Evolutionary conservation across 2,329 filamentous ascomycete genomes (phyloP).

Genomic region (Macroventuria anomochaeta): DNA sequence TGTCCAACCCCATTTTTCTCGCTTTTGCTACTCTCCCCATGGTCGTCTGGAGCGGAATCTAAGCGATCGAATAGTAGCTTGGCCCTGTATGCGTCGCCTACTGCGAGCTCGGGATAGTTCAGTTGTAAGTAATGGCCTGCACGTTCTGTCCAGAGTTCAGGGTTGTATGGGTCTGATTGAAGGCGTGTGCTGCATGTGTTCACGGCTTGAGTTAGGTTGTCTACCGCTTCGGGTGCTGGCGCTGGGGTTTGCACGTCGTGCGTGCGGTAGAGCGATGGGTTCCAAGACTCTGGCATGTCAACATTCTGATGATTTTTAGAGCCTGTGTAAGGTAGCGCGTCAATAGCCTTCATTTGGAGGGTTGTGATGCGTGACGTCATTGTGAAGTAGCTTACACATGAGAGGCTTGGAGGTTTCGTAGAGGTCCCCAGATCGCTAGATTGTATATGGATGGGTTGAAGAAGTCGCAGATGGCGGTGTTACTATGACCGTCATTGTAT

Average conservation of each 20-base stretch:
- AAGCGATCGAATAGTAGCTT: slow-evolving; percentile 37
- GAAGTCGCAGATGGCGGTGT: neutral
- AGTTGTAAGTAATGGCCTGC: neutral
- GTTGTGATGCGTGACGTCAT: slow-evolving; percentile 11
- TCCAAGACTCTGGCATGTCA: neutral
- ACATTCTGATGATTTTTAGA: neutral
- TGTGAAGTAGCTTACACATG: neutral
- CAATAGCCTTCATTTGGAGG: neutral
- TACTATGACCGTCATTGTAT: too few species aligned
- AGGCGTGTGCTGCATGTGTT: slow-evolving; percentile 1
- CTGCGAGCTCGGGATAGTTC: slow-evolving; percentile 42
- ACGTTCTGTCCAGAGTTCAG: slow-evolving; percentile 1
- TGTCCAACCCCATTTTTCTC: too few species aligned
- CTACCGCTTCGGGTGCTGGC: neutral
- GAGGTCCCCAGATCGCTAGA: too few species aligned
- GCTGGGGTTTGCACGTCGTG: slow-evolving; percentile 7
- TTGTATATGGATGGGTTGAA: too few species aligned
- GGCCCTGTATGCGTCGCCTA: slow-evolving; percentile 42
- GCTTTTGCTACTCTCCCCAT: neutral
- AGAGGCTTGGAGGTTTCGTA: neutral
- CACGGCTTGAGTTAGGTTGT: neutral
- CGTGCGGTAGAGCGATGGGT: slow-evolving; percentile 4
- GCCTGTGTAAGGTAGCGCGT: too few species aligned
- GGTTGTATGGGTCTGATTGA: slow-evolving; percentile 1
- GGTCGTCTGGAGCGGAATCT: neutral